Evolutionary conservation across 2,329 filamentous ascomycete species (phyloP).

Genomic region (Ceratocystis smalleyi): DNA sequence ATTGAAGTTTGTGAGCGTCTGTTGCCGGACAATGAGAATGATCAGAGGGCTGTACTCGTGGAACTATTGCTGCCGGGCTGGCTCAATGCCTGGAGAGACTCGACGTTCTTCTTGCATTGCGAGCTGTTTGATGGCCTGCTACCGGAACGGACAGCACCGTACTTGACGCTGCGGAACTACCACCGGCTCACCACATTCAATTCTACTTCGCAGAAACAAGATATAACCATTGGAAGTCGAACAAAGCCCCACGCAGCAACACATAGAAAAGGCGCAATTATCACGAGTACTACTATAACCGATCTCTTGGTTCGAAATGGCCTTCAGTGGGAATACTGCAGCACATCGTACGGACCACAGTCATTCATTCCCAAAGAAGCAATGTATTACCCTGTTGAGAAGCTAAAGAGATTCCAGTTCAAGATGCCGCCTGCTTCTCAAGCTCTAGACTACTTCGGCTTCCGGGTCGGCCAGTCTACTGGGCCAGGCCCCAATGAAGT

Average conservation of each 20-base stretch:
- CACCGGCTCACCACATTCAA: background rate
- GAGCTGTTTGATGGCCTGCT: constrained; percentile 32
- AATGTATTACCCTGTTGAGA: constrained; percentile 5
- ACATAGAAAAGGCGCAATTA: constrained; percentile 22
- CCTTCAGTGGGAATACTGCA: constrained; percentile 27
- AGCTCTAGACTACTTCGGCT: constrained; percentile 28
- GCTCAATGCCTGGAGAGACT: background rate
- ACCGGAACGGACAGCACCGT: constrained; percentile 25
- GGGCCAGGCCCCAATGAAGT: constrained; percentile 31
- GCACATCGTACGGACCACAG: constrained; percentile 18
- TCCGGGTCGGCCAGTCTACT: constrained; percentile 20
- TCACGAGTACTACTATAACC: constrained; percentile 21
- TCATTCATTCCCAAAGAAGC: background rate
- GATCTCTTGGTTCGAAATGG: constrained; percentile 34
- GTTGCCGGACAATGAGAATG: constrained; percentile 24
- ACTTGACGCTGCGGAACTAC: constrained; percentile 22
- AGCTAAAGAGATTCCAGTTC: constrained; percentile 26
- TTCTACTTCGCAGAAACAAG: background rate
- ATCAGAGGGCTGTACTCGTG: constrained; percentile 35
- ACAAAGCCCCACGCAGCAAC: constrained; percentile 25
- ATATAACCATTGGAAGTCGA: constrained; percentile 22
- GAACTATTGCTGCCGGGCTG: constrained; percentile 31
- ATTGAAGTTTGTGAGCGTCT: constrained; percentile 44
- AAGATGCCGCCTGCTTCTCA: constrained; percentile 24
- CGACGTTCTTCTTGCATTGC: background rate